Evolutionary conservation across 1,284 basidiomycete genomes (phyloP).

Genomic region (Neotropicomus parvogracilis): DNA sequence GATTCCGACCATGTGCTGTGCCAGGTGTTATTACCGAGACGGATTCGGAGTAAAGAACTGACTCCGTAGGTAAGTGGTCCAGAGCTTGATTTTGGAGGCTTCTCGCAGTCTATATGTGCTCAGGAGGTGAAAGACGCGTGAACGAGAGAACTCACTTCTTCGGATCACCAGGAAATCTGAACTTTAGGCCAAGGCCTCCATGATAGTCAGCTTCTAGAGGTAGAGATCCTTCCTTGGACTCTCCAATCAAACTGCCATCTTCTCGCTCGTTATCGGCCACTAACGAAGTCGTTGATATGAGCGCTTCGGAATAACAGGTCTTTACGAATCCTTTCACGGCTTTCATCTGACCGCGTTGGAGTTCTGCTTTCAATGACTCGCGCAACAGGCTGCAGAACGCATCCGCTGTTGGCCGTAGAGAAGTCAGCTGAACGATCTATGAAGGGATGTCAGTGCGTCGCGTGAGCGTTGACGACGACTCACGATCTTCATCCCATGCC

Average conservation of each 20-base stretch:
- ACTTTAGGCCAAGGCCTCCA: slow-evolving; percentile 81
- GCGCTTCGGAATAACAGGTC: slow-evolving; percentile 92
- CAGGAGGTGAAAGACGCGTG: slow-evolving; percentile 8
- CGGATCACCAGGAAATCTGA: slow-evolving; percentile 91
- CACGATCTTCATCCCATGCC: slow-evolving; percentile 95
- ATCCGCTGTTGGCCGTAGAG: slow-evolving; percentile 93
- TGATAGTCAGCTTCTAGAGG: slow-evolving; percentile 64
- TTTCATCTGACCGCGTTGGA: slow-evolving; percentile 91
- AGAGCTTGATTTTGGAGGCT: slow-evolving; percentile 95
- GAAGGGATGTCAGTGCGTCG: slow-evolving; percentile 9
- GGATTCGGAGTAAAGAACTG: slow-evolving; percentile 21
- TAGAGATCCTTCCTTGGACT: slow-evolving; percentile 48
- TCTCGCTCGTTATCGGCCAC: slow-evolving; percentile 61
- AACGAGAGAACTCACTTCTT: slow-evolving; percentile 64
- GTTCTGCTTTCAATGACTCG: slow-evolving; percentile 85
- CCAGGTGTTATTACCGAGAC: slow-evolving; percentile 9
- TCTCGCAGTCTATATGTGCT: slow-evolving; percentile 70
- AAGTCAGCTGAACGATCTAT: slow-evolving; percentile 93
- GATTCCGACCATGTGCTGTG: slow-evolving; percentile 80
- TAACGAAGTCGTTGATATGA: slow-evolving; percentile 58
- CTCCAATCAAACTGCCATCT: slow-evolving; percentile 59
- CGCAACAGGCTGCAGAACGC: slow-evolving; percentile 89
- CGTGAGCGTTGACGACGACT: slow-evolving; percentile 32
- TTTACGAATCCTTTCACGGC: slow-evolving; percentile 86
- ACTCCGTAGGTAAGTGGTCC: slow-evolving; percentile 88